Conservation (phyloP, 2,329 filamentous ascomycete species). For the Colletotrichum sp. region DNA sequence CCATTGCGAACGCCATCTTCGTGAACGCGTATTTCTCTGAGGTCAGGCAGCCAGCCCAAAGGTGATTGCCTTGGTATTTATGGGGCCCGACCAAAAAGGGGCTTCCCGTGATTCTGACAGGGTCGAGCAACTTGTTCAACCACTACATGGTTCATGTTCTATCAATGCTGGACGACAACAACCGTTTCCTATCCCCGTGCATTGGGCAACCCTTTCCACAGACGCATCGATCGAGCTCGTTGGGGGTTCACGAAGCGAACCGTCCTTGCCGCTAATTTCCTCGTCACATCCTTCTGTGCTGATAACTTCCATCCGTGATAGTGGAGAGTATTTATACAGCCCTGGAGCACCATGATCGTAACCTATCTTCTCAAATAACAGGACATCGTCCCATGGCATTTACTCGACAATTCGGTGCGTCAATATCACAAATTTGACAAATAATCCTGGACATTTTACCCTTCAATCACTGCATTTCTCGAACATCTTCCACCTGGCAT, state of each 20-base stretch:
- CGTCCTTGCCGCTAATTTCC: background rate
- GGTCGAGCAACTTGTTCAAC: too few species aligned
- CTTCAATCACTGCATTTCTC: background rate
- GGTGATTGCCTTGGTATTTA: background rate
- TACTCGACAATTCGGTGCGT: fast-evolving
- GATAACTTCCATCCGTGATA: background rate
- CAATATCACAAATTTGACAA: background rate
- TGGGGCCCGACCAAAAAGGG: background rate
- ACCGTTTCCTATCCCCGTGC: background rate
- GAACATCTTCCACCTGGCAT: background rate
- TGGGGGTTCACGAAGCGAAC: background rate
- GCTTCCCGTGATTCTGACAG: background rate
- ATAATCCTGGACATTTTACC: background rate
- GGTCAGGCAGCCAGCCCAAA: background rate
- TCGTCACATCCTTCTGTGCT: background rate
- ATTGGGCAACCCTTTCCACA: background rate
- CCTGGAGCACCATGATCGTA: background rate
- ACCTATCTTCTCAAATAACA: background rate
- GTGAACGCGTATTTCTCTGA: background rate
- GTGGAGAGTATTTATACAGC: background rate
- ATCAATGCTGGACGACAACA: background rate
- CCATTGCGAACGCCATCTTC: background rate
- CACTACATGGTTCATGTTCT: too few species aligned
- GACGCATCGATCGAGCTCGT: background rate
- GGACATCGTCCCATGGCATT: background rate